Conservation (phyloP, 1,284 basidiomycete species). For the Malassezia restricta region DNA sequence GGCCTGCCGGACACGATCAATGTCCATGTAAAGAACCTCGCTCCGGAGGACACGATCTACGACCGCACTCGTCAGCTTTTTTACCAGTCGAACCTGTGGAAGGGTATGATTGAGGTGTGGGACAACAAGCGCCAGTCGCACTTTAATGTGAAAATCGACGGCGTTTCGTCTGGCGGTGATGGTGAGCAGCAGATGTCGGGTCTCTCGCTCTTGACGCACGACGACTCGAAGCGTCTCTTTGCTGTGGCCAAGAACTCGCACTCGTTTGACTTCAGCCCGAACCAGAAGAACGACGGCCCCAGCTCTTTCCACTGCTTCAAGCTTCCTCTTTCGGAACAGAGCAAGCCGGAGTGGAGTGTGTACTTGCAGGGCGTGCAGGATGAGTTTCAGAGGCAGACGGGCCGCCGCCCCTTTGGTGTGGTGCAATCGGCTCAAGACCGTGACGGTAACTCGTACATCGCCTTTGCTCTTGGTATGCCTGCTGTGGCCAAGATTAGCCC, state of each 20-base stretch:
- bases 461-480: conserved; percentile 37
- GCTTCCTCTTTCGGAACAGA: conserved; percentile 23
- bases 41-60: conserved; percentile 35
- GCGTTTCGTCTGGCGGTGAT: conserved; percentile 24
- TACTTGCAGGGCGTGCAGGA: conserved; percentile 27
- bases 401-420: conserved; percentile 35
- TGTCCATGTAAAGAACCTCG: conserved; percentile 30
- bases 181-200: conserved; percentile 42
- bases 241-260: conserved; percentile 35
- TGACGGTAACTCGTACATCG: conserved; percentile 39
- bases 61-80: conserved; percentile 27
- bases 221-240: conserved; percentile 28
- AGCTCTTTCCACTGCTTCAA: conserved; percentile 38
- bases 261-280: conserved; percentile 28
- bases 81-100: conserved; percentile 42
- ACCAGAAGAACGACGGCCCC: conserved; percentile 25
- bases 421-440: conserved; percentile 37
- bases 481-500: conserved; percentile 36
- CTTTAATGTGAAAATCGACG: conserved; percentile 33
- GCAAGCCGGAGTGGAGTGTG: conserved; percentile 28
- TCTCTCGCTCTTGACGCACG: conserved; percentile 22
- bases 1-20: conserved; percentile 25
- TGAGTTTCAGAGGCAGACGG: conserved; percentile 20
- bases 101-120: conserved; percentile 29
- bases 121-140: conserved; percentile 18